Conservation (phyloP, 257 asterid species). For the Dorcoceras hygrometricum region DNA sequence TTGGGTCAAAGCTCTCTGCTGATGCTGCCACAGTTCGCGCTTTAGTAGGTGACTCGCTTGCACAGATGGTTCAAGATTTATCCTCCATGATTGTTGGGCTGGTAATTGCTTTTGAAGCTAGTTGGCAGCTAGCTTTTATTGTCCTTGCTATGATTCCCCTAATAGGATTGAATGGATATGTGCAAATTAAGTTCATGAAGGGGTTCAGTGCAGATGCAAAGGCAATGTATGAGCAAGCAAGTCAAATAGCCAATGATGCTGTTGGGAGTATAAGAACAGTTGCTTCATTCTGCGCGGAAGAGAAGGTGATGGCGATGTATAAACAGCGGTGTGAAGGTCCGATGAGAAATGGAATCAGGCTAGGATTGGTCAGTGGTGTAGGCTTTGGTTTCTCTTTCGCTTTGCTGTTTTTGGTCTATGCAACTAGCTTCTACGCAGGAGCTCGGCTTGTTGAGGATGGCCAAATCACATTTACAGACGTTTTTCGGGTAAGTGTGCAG, state of each 20-base stretch:
- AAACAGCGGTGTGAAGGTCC: conserved; percentile 55
- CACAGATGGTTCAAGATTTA: conserved; percentile 31
- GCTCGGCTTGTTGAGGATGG: conserved; percentile 58
- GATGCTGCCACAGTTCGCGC: conserved; percentile 50
- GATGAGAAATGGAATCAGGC: conserved; percentile 37
- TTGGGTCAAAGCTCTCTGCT: conserved; percentile 46
- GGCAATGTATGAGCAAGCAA: conserved; percentile 57
- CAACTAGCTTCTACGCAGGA: conserved; percentile 66
- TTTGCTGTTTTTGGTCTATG: conserved; percentile 47
- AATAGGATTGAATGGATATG: conserved; percentile 30
- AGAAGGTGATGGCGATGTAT: conserved; percentile 48
- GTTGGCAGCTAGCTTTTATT: conserved; percentile 54
- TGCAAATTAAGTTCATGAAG: conserved; percentile 31
- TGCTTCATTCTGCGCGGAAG: conserved; percentile 75
- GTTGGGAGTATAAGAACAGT: conserved; percentile 65
- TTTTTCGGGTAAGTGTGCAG: conserved; percentile 51
- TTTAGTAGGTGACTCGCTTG: conserved; percentile 46
- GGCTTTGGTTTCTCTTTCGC: conserved; percentile 56
- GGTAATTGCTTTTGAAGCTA: conserved; percentile 49
- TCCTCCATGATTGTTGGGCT: conserved; percentile 35
- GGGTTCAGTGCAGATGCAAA: conserved; percentile 40
- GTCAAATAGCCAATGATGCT: conserved; percentile 69
- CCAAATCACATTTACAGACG: conserved; percentile 38
- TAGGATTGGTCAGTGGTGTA: conserved; percentile 52
- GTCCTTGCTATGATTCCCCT: conserved; percentile 40